Conservation (phyloP, 2,329 filamentous ascomycete species). For the Cladophialophora exuberans region DNA sequence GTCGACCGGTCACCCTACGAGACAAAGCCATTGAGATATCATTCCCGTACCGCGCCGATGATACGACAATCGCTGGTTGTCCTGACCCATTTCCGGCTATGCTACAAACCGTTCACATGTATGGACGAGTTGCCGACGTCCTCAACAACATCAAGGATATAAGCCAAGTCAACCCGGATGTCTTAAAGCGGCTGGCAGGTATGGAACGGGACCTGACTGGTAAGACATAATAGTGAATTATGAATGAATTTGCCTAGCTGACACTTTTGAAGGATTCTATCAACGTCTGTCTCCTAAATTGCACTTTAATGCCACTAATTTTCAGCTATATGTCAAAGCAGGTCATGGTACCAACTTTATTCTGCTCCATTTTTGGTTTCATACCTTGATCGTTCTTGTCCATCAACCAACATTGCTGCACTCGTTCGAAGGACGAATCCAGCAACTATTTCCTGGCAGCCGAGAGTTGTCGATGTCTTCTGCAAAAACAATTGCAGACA, state of each 20-base stretch:
- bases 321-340: constrained; percentile 78
- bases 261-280: constrained; percentile 58
- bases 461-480: constrained; percentile 83
- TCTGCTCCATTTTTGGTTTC: constrained; percentile 68
- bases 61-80: constrained; percentile 62
- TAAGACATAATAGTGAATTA: constrained; percentile 49
- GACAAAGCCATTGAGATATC: constrained; percentile 84
- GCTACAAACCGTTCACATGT: constrained; percentile 82
- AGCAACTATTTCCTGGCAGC: constrained; percentile 77
- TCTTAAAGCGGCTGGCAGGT: constrained; percentile 69
- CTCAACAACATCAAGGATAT: constrained; percentile 78
- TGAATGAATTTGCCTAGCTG: neutral
- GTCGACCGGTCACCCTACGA: constrained; percentile 78
- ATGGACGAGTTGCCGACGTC: constrained; percentile 80
- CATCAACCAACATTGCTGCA: constrained; percentile 71
- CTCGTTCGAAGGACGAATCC: constrained; percentile 69
- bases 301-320: constrained; percentile 84
- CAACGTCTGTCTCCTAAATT: constrained; percentile 74
- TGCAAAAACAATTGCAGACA: constrained; percentile 89
- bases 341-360: constrained; percentile 87
- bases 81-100: constrained; percentile 79
- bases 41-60: constrained; percentile 63
- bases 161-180: constrained; percentile 74
- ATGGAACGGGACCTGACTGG: constrained; percentile 79
- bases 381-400: constrained; percentile 33